Percentiles rank a stretch among this genome's conserved stretches.
phyloP scores from a whole-genome alignment of 2,329 filamentous ascomycete species.

The Xylariaceae sp. region DNA sequence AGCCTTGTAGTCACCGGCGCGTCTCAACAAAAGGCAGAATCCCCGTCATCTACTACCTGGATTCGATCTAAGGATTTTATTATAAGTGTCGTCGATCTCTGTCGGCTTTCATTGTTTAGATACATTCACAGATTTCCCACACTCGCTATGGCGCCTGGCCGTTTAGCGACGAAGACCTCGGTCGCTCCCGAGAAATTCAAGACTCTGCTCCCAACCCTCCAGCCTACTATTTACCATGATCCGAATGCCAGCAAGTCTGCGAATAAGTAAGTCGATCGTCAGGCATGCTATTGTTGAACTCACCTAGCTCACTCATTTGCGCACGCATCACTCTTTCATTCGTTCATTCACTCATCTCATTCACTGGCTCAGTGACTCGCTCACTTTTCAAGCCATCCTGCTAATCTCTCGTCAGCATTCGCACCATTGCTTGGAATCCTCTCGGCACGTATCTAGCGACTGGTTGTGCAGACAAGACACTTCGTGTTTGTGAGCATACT shows the following conservation, averaged over 20 bases:
- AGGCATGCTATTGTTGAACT: background rate
- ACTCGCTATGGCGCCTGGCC: conserved; percentile 25
- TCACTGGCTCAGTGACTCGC: background rate
- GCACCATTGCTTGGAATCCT: conserved; percentile 85
- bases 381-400: background rate
- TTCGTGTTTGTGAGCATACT: conserved; percentile 62
- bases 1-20: background rate
- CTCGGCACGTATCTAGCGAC: conserved; percentile 79
- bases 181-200: conserved; percentile 34
- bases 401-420: conserved; percentile 48
- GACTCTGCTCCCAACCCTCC: conserved; percentile 29
- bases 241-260: conserved; percentile 27
- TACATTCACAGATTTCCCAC: background rate
- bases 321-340: background rate
- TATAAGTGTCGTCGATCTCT: background rate
- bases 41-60: too few species aligned
- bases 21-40: background rate
- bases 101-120: background rate
- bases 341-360: background rate
- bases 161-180: conserved; percentile 27
- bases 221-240: conserved; percentile 33
- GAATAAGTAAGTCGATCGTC: conserved; percentile 27
- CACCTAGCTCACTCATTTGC: background rate
- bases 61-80: too few species aligned
- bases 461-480: conserved; percentile 62